These are phyloP conservation scores for Nakazawaea ernobii DNA, from an alignment of 805 yeast genomes.

Conservation along the genomic window DNA sequence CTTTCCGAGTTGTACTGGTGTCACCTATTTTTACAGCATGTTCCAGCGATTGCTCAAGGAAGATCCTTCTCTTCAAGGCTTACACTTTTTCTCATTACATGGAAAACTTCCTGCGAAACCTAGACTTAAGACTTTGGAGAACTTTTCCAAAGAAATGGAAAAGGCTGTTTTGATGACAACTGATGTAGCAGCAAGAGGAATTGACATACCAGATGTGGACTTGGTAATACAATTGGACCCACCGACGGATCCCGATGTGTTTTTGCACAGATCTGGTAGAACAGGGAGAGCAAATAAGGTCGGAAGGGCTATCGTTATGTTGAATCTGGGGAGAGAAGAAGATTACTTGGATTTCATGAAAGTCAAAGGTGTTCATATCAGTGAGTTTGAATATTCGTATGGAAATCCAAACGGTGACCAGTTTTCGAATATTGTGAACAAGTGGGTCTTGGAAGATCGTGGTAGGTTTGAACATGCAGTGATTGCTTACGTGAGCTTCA, in stretches of 20 bases:
- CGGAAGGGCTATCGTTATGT: conserved; percentile 74
- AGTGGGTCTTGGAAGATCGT: conserved; percentile 69
- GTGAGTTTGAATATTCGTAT: conserved; percentile 22
- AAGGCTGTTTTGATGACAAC: conserved; percentile 78
- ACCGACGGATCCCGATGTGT: conserved; percentile 88
- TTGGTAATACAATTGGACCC: conserved; percentile 92
- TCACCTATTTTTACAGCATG: conserved; percentile 65
- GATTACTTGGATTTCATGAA: conserved; percentile 76
- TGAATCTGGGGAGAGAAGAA: conserved; percentile 72
- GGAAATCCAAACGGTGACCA: conserved; percentile 14
- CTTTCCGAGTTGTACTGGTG: conserved; percentile 85
- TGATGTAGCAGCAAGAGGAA: conserved; percentile 97
- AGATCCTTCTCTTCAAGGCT: conserved; percentile 16
- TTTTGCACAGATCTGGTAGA: conserved; percentile 91
- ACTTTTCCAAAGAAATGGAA: conserved; percentile 44
- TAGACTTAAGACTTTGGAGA: conserved; percentile 63
- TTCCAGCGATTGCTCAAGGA: conserved; percentile 34
- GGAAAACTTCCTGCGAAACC: conserved; percentile 85
- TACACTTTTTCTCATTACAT: conserved; percentile 68
- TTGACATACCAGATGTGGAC: conserved; percentile 93
- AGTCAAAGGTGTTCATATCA: conserved; percentile 57
- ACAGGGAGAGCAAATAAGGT: conserved; percentile 87
- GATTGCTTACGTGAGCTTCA: conserved; percentile 74
- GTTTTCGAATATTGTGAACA: conserved; percentile 27
- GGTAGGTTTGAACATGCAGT: conserved; percentile 78